These are phyloP conservation scores for Penicillium angulare DNA, from an alignment of 495 filamentous ascomycete species.

Conservation along the genomic window DNA sequence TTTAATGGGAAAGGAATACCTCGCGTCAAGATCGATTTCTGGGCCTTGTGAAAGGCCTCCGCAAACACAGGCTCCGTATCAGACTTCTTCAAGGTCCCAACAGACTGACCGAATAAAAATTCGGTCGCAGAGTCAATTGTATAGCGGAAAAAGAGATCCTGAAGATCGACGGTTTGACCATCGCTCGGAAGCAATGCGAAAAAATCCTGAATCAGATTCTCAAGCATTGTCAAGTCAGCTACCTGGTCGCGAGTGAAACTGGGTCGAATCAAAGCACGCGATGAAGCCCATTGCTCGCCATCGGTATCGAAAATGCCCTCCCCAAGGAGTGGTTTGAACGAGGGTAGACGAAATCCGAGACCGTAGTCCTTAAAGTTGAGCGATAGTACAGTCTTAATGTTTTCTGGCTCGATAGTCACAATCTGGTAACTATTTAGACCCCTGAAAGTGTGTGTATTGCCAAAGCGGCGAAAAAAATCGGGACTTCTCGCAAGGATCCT, in stretches of 20 bases:
- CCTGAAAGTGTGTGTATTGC: not conserved
- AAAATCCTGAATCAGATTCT: slow-evolving; percentile 56
- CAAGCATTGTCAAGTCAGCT: slow-evolving; percentile 56
- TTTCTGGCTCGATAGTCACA: slow-evolving; percentile 40
- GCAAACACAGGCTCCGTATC: slow-evolving; percentile 6
- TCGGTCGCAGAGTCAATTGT: slow-evolving; percentile 72
- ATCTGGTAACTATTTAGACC: not conserved
- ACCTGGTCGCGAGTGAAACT: slow-evolving; percentile 62
- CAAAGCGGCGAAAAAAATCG: not conserved
- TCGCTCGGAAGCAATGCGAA: slow-evolving; percentile 46
- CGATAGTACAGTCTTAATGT: slow-evolving; percentile 61
- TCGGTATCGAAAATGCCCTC: slow-evolving; percentile 70
- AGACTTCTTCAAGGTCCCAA: slow-evolving; percentile 32
- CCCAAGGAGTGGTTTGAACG: slow-evolving; percentile 58
- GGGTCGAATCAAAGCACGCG: slow-evolving; percentile 60
- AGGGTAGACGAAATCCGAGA: slow-evolving; percentile 48
- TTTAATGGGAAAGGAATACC: slow-evolving; percentile 1
- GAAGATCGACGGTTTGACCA: slow-evolving; percentile 58
- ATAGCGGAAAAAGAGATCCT: slow-evolving; percentile 60
- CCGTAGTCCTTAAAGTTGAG: slow-evolving; percentile 60
- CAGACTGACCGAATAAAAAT: slow-evolving; percentile 66
- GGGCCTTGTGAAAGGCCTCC: slow-evolving; percentile 3
- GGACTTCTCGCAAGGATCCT: not conserved
- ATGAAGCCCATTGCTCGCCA: slow-evolving; percentile 64
- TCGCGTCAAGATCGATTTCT: slow-evolving; percentile 3